Evolutionary conservation across 2,329 filamentous ascomycete species (phyloP), one percentile per base, ranked within the genome.

Genomic region (Phaeosphaeriaceae sp.): DNA sequence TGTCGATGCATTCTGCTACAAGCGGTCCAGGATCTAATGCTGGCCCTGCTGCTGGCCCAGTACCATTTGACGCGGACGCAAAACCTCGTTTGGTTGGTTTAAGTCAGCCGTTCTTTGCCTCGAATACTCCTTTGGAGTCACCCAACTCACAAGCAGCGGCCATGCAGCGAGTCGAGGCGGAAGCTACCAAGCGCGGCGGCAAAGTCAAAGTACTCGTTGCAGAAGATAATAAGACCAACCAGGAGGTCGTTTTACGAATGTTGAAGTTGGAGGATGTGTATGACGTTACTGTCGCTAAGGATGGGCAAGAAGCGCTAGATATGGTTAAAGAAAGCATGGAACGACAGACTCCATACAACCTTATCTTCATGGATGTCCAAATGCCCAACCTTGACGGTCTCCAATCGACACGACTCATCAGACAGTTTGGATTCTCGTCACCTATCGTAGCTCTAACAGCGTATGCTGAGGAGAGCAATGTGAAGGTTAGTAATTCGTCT

Each of bases 301-400:
- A 77, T 44, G 75, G 75, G 0, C 89, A 95, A 71, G 90, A 96
- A 74, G 92, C 92, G 0, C 90, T 92, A 50, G 91, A 96, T 54
- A 79, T 88, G 21, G 92, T 96, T 58, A 92, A 91, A 68, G 85
- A 85, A 13, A 88, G 86, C 56, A 94, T 96, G 88, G 84, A 87
- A 41, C 82, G 82, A 21, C 82, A 87, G 43, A 80, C 83, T 46
- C 82, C 83, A 2, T 96, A 93, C 68, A 90, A 96, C 60, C 80
- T 97, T 20, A 93, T 97, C 55, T 94, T 96, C 67, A 97, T 96
- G 92, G 92, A 97, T 64, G 88, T 96, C 6, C 90, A 85, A 63
- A 97, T 97, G 92, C 92, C 92, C 3, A 95, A 94, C 55, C 82
- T 97, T 12, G 92, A 96, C 66, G 92, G 92, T 1, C 77, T 97